Conservation (phyloP, 495 filamentous ascomycete genomes). For the Lasiosphaeris hirsuta region DNA sequence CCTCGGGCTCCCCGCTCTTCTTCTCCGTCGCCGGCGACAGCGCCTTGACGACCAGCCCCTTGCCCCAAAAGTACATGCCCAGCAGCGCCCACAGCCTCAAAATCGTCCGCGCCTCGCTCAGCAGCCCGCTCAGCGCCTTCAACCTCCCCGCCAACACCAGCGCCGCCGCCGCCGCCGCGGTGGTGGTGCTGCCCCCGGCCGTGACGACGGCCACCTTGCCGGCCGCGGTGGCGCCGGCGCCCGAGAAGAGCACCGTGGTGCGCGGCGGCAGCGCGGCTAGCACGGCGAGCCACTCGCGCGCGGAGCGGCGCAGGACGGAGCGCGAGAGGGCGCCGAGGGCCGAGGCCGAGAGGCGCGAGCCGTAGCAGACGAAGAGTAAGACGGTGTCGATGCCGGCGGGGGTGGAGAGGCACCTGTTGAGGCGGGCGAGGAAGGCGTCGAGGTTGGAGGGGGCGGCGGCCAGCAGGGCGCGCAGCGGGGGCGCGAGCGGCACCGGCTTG, state of each 20-base stretch:
- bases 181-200: conserved; percentile 17
- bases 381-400: conserved; percentile 59
- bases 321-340: conserved; percentile 35
- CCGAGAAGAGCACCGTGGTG: conserved; percentile 35
- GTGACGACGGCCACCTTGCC: no score
- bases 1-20: conserved; percentile 14
- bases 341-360: conserved; percentile 48
- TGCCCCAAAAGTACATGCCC: conserved; percentile 72
- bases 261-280: conserved; percentile 36
- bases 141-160: conserved; percentile 41
- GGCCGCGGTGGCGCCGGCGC: conserved; percentile 15
- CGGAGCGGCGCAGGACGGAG: conserved; percentile 37
- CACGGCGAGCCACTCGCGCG: conserved; percentile 38
- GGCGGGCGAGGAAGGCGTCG: conserved; percentile 50
- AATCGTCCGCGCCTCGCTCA: conserved; percentile 67
- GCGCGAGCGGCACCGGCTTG: conserved; percentile 23
- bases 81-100: conserved; percentile 76
- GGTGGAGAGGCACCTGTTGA: conserved; percentile 55
- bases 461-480: conserved; percentile 30
- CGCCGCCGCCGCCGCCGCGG: conserved; percentile 41
- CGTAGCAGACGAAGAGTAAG: conserved; percentile 64
- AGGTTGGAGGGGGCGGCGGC: conserved; percentile 38
- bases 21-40: conserved; percentile 1
- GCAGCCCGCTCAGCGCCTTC: conserved; percentile 48
- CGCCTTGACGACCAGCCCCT: conserved; percentile 43